Evolutionary conservation across 2,329 filamentous ascomycete species (phyloP).

Genomic region (Periconia sp.): DNA sequence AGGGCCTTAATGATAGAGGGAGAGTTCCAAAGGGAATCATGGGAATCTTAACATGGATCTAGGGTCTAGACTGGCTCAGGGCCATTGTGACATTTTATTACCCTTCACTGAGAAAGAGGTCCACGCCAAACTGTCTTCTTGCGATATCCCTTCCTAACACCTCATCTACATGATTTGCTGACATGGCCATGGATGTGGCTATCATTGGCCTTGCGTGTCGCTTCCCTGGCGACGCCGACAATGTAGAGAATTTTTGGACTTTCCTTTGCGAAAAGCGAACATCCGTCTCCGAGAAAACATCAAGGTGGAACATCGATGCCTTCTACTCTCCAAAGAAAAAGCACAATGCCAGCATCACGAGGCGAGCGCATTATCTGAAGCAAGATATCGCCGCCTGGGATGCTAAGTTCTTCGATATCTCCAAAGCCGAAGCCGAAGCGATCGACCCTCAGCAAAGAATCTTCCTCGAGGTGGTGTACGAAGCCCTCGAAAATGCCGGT

Average conservation of each 20-base stretch:
- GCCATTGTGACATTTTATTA: too few relatives aligned
- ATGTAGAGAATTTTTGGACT: conserved; percentile 20
- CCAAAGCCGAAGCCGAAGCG: conserved; percentile 21
- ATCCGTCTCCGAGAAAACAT: conserved; percentile 15
- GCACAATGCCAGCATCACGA: background rate
- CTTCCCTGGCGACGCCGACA: conserved; percentile 21
- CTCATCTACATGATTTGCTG: too few relatives aligned
- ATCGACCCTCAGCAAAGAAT: conserved; percentile 36
- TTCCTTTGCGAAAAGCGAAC: conserved; percentile 16
- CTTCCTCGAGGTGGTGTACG: conserved; percentile 29
- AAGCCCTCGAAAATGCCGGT: conserved; percentile 26
- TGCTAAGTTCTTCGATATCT: conserved; percentile 28
- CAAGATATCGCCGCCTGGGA: conserved; percentile 28
- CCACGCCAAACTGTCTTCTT: too few relatives aligned
- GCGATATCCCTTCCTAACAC: too few relatives aligned
- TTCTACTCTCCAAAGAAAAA: too few relatives aligned
- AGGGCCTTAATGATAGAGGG: too few relatives aligned
- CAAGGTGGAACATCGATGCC: conserved; percentile 20
- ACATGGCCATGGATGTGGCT: too few relatives aligned
- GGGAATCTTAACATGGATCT: too few relatives aligned
- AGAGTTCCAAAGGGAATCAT: too few relatives aligned
- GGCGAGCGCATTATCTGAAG: conserved; percentile 20
- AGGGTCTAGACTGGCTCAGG: too few relatives aligned
- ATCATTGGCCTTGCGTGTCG: conserved; percentile 39
- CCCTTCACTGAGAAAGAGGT: too few relatives aligned